Evolutionary conservation across 179 eudicot genomes (phyloP).

Genomic region (Amaranthus tricolor): DNA sequence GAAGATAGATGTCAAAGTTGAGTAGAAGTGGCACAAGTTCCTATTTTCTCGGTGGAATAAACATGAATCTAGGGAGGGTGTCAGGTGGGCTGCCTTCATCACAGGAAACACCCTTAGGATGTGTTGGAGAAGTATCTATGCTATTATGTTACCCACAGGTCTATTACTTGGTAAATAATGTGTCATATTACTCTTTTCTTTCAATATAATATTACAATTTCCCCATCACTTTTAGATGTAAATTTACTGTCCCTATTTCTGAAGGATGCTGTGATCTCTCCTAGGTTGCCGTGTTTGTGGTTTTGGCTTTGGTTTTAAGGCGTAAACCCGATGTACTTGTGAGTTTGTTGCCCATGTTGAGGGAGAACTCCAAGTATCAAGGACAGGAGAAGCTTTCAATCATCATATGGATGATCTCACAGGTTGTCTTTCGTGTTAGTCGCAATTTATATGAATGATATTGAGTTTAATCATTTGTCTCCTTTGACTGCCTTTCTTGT

Average conservation of each 20-base stretch:
- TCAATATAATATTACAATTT: neutral
- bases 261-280: conserved; percentile 16
- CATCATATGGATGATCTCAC: conserved; percentile 67
- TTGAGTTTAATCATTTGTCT: neutral
- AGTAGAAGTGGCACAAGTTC: neutral
- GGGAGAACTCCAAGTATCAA: conserved; percentile 66
- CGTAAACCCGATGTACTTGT: conserved; percentile 78
- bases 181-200: neutral
- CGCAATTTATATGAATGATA: neutral
- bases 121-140: neutral
- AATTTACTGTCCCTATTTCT: neutral
- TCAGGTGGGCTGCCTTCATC: neutral
- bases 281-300: conserved; percentile 81
- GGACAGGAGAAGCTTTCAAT: conserved; percentile 87
- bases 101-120: neutral
- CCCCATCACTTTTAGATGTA: neutral
- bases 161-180: neutral
- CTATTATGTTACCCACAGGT: neutral
- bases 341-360: conserved; percentile 52
- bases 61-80: neutral
- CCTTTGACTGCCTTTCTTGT: neutral
- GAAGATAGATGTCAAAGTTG: too few relatives aligned
- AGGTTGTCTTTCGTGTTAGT: conserved; percentile 37
- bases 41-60: neutral
- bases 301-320: conserved; percentile 73